Evolutionary conservation across 169 alveolate genomes (phyloP), one percentile per base, ranked within the genome.

Genomic region (Eimeria maxima): DNA sequence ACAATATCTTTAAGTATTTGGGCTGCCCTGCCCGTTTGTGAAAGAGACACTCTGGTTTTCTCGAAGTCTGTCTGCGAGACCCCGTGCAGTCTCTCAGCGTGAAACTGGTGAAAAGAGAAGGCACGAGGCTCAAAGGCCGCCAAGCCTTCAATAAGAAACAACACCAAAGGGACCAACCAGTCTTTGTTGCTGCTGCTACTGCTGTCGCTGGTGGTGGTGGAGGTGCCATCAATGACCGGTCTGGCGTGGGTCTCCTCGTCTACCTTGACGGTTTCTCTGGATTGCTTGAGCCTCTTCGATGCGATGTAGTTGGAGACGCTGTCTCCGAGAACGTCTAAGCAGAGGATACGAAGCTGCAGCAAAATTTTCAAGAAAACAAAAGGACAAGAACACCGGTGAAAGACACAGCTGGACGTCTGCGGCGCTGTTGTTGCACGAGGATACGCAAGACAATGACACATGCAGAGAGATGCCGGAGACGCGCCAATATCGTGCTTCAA

Each of bases 61-160:
- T 93, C 96, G 67, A 93, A 93, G 65, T 45, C 74, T 45, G 47
- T 50, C 73, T 83, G 86, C 47, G 96, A 80, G 44, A 93, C 27
- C 24, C 96, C 96, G 50, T 65, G 83, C 44, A 83, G 24, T 42
- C 38, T 65, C 69, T 80, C 93, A 42, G 96, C 94, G 88, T 93
- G 96, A 60, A 93, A 83, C 55, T 93, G 96, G 80, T 65, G 81
- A 81, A 27, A 73, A 55, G 96, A 29, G 50, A 80, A 69, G 33
- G 93, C 93, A 10, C 94, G 89, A 29, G 96, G 96, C 67, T 93
- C 96, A 73, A 83, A 93, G 38, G 96, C 96, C 8, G 90, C 96
- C 73, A 83, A n/a, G 10, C 94, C 96, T 60, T 93, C 96, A 10
- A 93, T 80, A 22, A 93, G 67, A 69, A 93, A 93, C 74, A 88